These are phyloP conservation scores for Botrytis galanthina DNA, from an alignment of 2,329 filamentous ascomycete genomes.

Conservation along the genomic window DNA sequence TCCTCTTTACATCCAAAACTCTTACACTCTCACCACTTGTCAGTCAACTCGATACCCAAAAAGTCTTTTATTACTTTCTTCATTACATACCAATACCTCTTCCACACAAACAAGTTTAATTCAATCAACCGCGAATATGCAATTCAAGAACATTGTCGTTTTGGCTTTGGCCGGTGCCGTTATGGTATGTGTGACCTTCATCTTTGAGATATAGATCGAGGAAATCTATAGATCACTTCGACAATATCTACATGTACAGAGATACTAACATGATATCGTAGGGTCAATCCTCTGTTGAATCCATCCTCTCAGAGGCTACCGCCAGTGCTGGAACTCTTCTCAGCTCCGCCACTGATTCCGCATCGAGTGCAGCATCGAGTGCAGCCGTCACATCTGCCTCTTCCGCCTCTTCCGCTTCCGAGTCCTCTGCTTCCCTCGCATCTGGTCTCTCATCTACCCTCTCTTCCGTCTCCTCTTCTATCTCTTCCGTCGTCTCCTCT, in stretches of 20 bases:
- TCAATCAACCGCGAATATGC: slow-evolving; percentile 28
- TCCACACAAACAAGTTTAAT: neutral
- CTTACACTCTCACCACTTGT: neutral
- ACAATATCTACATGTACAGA: neutral
- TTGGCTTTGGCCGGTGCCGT: slow-evolving; percentile 32
- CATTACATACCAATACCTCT: neutral
- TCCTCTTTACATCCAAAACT: neutral
- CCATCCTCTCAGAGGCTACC: slow-evolving; percentile 18
- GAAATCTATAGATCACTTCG: neutral
- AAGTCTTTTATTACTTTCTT: neutral
- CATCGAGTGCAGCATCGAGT: neutral
- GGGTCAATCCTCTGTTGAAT: slow-evolving; percentile 23
- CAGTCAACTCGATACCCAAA: neutral
- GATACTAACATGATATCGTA: slow-evolving; percentile 10
- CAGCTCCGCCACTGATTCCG: neutral
- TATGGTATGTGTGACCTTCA: slow-evolving; percentile 23
- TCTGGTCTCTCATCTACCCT: neutral
- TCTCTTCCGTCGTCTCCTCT: neutral
- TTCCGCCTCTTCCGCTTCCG: neutral
- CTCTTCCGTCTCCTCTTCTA: neutral
- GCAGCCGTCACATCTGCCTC: neutral
- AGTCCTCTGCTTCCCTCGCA: neutral
- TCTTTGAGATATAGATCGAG: no score
- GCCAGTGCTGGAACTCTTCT: neutral
- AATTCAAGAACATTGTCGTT: slow-evolving; percentile 34